These are phyloP conservation scores for Lecanicillium sp. DNA, from an alignment of 2,329 filamentous ascomycete species.

Conservation along the genomic window DNA sequence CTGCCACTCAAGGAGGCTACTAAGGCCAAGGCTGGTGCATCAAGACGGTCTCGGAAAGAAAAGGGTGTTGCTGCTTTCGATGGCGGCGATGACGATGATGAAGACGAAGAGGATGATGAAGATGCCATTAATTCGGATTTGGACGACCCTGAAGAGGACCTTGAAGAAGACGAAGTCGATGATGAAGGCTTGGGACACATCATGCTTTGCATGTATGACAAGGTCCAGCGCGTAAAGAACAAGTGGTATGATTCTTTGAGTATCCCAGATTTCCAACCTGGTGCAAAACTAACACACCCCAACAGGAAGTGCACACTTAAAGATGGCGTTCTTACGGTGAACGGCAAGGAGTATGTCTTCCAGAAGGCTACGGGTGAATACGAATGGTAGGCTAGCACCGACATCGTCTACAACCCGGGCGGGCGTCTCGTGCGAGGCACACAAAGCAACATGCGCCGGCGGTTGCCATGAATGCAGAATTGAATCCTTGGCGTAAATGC, in stretches of 20 bases:
- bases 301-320: slow-evolving; percentile 93
- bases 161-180: slow-evolving; percentile 77
- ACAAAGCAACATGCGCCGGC: too few relatives aligned
- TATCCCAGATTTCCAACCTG: background rate
- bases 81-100: slow-evolving; percentile 49
- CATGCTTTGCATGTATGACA: slow-evolving; percentile 99
- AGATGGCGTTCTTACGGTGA: slow-evolving; percentile 88
- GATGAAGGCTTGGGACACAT: slow-evolving; percentile 79
- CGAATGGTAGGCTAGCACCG: slow-evolving; percentile 83
- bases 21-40: slow-evolving; percentile 18
- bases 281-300: slow-evolving; percentile 10
- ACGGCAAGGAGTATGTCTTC: slow-evolving; percentile 94
- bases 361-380: slow-evolving; percentile 97
- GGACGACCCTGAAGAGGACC: slow-evolving; percentile 84
- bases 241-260: slow-evolving; percentile 60
- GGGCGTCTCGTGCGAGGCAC: background rate
- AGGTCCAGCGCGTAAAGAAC: slow-evolving; percentile 98
- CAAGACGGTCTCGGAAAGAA: slow-evolving; percentile 15
- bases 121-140: slow-evolving; percentile 98
- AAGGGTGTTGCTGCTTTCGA: slow-evolving; percentile 47
- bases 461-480: too few relatives aligned
- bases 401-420: background rate
- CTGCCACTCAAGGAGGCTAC: slow-evolving; percentile 55
- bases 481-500: too few relatives aligned
- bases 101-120: slow-evolving; percentile 63